Evolutionary conservation across 129 eudicot species (phyloP), one percentile per base, ranked within the genome.

Genomic region (Arctium minus): DNA sequence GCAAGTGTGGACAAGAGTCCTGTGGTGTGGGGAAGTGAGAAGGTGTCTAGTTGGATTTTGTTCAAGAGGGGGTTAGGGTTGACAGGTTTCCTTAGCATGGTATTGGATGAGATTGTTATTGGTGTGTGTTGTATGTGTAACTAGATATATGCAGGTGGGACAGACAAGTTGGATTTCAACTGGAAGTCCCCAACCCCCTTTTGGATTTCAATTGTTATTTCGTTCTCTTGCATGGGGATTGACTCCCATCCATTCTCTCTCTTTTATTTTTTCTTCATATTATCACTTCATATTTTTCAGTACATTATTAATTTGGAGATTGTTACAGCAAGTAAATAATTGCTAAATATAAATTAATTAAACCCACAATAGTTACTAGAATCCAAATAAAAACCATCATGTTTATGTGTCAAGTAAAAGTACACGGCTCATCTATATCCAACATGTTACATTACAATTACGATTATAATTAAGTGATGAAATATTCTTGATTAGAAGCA

Each of bases 151-250:
- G 86, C 90, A 80, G 81, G 73, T 88, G 82, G 92, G 91, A 85
- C 94, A 86, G 12, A 81, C 72, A 64, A 87, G 91, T 89, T 91
- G 33, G 83, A 89, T 83, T 78, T 91, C 73, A 87, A 87, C 86
- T 87, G 84, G 76, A 87, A 83, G 86, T 89, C 38, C 82, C 69
- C 65, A 75, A 86, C 75, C 30, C 80, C 65, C 80, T 81, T 88
- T 85, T 85, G 80, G 65, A 84, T 88, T 70, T 85, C 79, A 44
- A 79, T 36, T 75, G 30, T 64, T 60, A 50, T 70, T 44, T 22
- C 27, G 27, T 22, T 76, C 70, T 53, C 78, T 78, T 73, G 76
- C 87, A 78, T 84, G 83, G 86, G 86, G 83, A 84, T 84, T 84
- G 83, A 73, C 62, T 83, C 65, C 38, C 79, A 81, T 18, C 71